A percentile compares a stretch with the other conserved stretches of the same genome.
These are phyloP conservation scores for Nakazawaea laoshanensis DNA, from an alignment of 805 yeast species.

Conservation along the genomic window DNA sequence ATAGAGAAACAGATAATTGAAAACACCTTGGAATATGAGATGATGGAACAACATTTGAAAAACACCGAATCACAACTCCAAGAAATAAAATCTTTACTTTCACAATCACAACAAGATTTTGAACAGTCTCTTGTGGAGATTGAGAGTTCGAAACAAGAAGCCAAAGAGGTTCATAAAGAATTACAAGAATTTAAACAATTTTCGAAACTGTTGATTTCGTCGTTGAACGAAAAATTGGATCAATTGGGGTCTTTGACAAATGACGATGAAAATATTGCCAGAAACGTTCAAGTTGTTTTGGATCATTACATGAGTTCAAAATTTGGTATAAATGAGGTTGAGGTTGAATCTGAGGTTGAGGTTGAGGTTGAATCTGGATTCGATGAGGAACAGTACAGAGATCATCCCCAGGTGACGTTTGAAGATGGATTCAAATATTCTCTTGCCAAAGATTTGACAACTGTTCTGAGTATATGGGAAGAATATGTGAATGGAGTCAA, in stretches of 20 bases:
- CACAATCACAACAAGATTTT: not conserved
- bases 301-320: conserved; percentile 7
- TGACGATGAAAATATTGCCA: not conserved
- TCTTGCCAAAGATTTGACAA: conserved; percentile 21
- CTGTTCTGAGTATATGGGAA: conserved; percentile 26
- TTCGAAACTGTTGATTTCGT: not conserved
- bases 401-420: conserved; percentile 6
- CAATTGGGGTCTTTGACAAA: not conserved
- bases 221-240: conserved; percentile 4
- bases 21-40: conserved; percentile 3
- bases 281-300: conserved; percentile 8
- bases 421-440: conserved; percentile 12
- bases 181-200: not conserved
- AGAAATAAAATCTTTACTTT: not conserved
- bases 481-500: conserved; percentile 28
- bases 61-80: conserved; percentile 1
- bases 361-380: not conserved
- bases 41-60: conserved; percentile 1
- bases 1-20: conserved; percentile 2
- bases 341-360: not conserved
- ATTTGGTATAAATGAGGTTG: conserved; percentile 2
- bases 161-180: conserved; percentile 2
- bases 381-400: conserved; percentile 1
- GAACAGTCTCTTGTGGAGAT: conserved; percentile 7
- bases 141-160: conserved; percentile 3